Conservation (phyloP, 208 protist species). For the Blastocrithidia nonstop region DNA sequence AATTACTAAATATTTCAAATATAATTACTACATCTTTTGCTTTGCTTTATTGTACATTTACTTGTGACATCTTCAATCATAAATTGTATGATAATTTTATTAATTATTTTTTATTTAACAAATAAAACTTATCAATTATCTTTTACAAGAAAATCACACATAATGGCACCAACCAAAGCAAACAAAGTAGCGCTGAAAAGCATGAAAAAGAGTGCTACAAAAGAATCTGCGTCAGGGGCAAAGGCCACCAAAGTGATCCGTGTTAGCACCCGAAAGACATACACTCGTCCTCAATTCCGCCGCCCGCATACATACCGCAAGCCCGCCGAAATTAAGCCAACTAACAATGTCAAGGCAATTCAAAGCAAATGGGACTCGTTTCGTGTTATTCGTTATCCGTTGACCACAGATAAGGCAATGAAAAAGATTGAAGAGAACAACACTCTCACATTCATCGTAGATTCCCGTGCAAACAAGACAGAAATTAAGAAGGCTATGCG, state of each 20-base stretch:
- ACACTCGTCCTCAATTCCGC: conserved; percentile 92
- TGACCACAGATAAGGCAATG: conserved; percentile 97
- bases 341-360: conserved; percentile 77
- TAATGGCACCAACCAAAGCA: too few species aligned
- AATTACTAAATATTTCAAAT: background rate
- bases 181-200: conserved; percentile 13
- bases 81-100: too few species aligned
- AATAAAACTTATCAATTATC: background rate
- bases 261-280: conserved; percentile 88
- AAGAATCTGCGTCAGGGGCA: too few species aligned
- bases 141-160: too few species aligned
- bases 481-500: conserved; percentile 97
- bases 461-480: conserved; percentile 94
- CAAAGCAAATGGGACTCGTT: conserved; percentile 76
- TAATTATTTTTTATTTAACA: background rate
- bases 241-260: conserved; percentile 77
- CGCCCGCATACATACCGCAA: conserved; percentile 92
- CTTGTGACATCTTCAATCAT: background rate
- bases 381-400: conserved; percentile 93
- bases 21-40: background rate
- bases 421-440: conserved; percentile 99
- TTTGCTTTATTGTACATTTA: conserved; percentile 2
- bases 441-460: conserved; percentile 99
- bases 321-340: conserved; percentile 80
- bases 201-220: conserved; percentile 31